Conservation (phyloP, 805 yeast species). For the Hanseniaspora meyeri region DNA sequence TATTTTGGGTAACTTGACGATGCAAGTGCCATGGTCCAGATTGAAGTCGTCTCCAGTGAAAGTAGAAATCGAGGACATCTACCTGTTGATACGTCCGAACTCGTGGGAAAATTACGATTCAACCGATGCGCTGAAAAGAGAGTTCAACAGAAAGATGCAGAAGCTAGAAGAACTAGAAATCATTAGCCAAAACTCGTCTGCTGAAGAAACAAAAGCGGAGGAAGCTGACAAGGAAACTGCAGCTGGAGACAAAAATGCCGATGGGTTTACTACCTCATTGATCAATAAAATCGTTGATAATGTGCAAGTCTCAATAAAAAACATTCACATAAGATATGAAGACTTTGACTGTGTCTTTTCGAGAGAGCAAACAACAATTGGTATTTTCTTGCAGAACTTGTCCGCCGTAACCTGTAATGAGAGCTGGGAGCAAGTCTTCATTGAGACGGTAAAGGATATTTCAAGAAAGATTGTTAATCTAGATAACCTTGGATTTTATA, state of each 20-base stretch:
- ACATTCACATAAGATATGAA: slow-evolving; percentile 86
- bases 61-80: slow-evolving; percentile 74
- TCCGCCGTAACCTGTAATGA: slow-evolving; percentile 86
- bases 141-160: slow-evolving; percentile 54
- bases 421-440: slow-evolving; percentile 74
- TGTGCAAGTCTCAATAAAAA: slow-evolving; percentile 77
- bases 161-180: slow-evolving; percentile 51
- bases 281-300: slow-evolving; percentile 87
- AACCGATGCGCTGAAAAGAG: slow-evolving; percentile 45
- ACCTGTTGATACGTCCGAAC: slow-evolving; percentile 67
- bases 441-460: slow-evolving; percentile 51
- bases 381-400: slow-evolving; percentile 69
- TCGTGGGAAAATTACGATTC: slow-evolving; percentile 41
- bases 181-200: slow-evolving; percentile 34
- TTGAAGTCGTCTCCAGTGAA: slow-evolving; percentile 86
- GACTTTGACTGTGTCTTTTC: slow-evolving; percentile 60
- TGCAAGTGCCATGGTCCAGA: slow-evolving; percentile 95
- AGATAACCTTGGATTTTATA: slow-evolving; percentile 63
- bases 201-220: slow-evolving; percentile 6
- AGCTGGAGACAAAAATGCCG: slow-evolving; percentile 24
- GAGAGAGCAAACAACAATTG: slow-evolving; percentile 65
- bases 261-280: slow-evolving; percentile 74
- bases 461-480: slow-evolving; percentile 70
- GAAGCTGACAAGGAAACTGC: slow-evolving; percentile 25
- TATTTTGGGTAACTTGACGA: slow-evolving; percentile 72